Evolutionary conservation across 352 stramenopile genomes (phyloP).

Genomic region (Blastocystis sp.): DNA sequence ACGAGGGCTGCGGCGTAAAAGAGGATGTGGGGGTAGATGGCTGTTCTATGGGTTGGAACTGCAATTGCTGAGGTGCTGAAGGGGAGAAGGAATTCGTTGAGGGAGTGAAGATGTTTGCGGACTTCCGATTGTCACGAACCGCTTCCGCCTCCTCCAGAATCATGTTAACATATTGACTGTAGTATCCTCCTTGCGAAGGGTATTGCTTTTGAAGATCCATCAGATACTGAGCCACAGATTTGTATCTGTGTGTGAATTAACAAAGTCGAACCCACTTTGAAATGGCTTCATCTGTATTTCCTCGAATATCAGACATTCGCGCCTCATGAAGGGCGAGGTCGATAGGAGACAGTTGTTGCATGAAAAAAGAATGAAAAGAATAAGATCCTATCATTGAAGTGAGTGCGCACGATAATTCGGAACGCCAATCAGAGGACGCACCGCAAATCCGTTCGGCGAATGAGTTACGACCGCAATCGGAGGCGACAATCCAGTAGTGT

Average conservation of each 20-base stretch:
- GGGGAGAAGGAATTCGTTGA: background rate
- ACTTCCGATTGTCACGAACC: too few species aligned
- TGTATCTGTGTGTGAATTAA: background rate
- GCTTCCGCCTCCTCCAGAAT: constrained; percentile 13
- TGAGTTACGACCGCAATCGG: background rate
- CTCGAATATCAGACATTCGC: background rate
- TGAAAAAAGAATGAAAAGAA: background rate
- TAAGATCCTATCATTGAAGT: background rate
- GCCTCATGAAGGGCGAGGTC: background rate
- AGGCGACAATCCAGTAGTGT: too few species aligned
- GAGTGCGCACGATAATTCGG: background rate
- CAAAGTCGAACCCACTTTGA: background rate
- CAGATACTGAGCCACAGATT: background rate
- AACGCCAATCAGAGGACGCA: background rate
- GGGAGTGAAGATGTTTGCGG: too few species aligned
- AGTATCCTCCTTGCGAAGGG: background rate
- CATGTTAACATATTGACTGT: constrained; percentile 30
- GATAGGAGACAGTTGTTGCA: background rate
- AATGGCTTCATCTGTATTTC: background rate
- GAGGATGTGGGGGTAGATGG: too few species aligned
- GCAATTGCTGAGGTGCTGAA: too few species aligned
- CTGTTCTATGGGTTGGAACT: background rate
- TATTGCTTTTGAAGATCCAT: background rate
- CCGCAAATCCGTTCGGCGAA: background rate
- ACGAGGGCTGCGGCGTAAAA: too few species aligned